Evolutionary conservation across 2,329 filamentous ascomycete species (phyloP).

Genomic region (Zasmidium citrigriseum): DNA sequence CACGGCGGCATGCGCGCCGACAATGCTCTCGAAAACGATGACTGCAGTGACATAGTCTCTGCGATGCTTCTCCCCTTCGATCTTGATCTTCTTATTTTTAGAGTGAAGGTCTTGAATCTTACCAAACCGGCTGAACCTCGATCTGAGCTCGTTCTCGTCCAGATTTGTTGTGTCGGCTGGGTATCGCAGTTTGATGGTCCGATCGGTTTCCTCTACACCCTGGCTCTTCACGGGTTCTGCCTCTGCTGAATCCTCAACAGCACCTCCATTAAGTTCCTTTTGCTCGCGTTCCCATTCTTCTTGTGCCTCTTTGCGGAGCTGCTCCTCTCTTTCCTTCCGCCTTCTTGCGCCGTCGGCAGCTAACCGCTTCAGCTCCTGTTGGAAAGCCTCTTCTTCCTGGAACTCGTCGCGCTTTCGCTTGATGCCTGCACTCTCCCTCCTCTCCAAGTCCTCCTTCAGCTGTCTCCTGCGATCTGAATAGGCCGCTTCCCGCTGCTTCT

Average conservation of each 20-base stretch:
- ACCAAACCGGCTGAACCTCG: slow-evolving; percentile 57
- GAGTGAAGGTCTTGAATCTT: slow-evolving; percentile 57
- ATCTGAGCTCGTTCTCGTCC: slow-evolving; percentile 49
- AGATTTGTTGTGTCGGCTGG: slow-evolving; percentile 30
- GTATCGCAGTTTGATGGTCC: slow-evolving; percentile 59
- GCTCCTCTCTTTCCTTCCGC: slow-evolving; percentile 56
- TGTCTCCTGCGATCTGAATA: slow-evolving; percentile 69
- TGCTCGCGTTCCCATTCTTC: slow-evolving; percentile 47
- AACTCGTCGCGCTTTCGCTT: slow-evolving; percentile 47
- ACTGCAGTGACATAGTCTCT: slow-evolving; percentile 49
- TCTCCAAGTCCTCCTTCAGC: slow-evolving; percentile 85
- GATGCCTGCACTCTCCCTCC: slow-evolving; percentile 61
- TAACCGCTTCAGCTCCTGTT: slow-evolving; percentile 50
- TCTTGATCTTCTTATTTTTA: slow-evolving; percentile 55
- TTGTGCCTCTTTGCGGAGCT: slow-evolving; percentile 55
- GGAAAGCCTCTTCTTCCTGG: slow-evolving; percentile 58
- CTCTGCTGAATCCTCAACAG: background rate
- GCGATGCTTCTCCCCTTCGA: slow-evolving; percentile 32
- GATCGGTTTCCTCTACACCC: slow-evolving; percentile 54
- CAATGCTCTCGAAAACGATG: slow-evolving; percentile 59
- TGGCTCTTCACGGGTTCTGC: background rate
- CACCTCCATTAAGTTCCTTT: slow-evolving; percentile 4
- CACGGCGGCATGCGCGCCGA: slow-evolving; percentile 59
- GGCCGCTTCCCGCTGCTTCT: slow-evolving; percentile 68
- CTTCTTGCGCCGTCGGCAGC: slow-evolving; percentile 54